Base-by-base conservation (phyloP, 2,329 filamentous ascomycete species). In the Alternaria arbusti region DNA sequence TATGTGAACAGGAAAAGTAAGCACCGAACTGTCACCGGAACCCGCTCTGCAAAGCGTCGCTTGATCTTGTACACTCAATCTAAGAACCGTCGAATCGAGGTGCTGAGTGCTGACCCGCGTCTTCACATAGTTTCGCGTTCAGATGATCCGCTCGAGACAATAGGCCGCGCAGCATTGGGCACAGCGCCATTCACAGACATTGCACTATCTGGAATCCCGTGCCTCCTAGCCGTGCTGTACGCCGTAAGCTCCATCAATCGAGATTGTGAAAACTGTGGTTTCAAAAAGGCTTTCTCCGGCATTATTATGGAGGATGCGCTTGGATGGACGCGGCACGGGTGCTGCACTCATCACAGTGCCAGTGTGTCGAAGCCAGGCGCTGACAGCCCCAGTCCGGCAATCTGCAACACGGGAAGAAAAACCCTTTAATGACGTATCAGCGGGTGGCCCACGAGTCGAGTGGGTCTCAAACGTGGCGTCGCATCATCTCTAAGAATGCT, bases 381-480 rank as follows among this genome's bases (percentile, higher is more conserved):
- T 77, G 67, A 71, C 72, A 76, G 68, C 70, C 70, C 72, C 72
- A 73, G 65, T 71, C 70, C 71, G 69, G 71, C 70, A 76, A 74
- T 76, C 70, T 76, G 71, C 71, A 66, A 72, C 73, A 69, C 73
- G 73, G 74, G 70, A 77, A 76, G 69, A 62, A 67, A 64, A 64
- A 59, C 40, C 72, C 69, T 66, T 69, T 71, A 59, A 79, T 79
- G 77, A 79, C 77, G 77, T 78, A 76, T 67, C 67, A 30, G 56
- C 66, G 65, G 65, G 61, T 65, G 54, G 68, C 68, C 76, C 75
- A 78, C 75, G 75, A 78, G 74, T 77, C 65, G 67, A 68, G 76
- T 79, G 77, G 77, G 71, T 72, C 75, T 55, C 63, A 57, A 77
- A 76, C 74, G 74, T 79, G 77, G 75, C 77, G 76, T 67, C 64